Conservation (phyloP, 306 rosid species). For the Cucumis cinereus region DNA sequence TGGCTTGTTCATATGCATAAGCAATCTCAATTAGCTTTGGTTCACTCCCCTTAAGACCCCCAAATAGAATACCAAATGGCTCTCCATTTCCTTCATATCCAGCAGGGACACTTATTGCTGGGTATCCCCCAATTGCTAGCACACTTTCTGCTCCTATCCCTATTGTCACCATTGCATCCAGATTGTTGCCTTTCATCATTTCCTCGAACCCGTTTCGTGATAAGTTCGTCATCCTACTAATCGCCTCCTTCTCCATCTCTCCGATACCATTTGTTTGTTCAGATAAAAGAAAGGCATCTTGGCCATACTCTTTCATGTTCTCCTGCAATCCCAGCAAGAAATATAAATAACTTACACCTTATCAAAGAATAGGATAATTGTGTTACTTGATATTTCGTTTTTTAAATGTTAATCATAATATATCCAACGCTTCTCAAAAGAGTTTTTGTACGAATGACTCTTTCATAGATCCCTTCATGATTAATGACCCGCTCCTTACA, state of each 20-base stretch:
- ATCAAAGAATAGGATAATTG: not conserved
- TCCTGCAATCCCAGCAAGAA: conserved; percentile 11
- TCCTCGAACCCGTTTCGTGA: conserved; percentile 25
- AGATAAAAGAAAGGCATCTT: conserved; percentile 11
- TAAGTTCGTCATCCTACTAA: conserved; percentile 10
- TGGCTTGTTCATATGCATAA: conserved; percentile 30
- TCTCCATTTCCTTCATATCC: conserved; percentile 19
- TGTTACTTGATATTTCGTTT: no score
- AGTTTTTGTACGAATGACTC: no score
- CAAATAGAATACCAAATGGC: conserved; percentile 31
- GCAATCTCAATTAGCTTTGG: conserved; percentile 33
- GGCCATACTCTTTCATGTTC: conserved; percentile 22
- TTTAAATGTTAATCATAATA: no score
- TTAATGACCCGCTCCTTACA: no score
- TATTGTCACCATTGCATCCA: conserved; percentile 32
- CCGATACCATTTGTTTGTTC: conserved; percentile 21
- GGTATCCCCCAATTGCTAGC: conserved; percentile 35
- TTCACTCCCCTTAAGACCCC: conserved; percentile 28
- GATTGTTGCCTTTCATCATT: conserved; percentile 16
- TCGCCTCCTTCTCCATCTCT: conserved; percentile 8
- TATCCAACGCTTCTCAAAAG: no score
- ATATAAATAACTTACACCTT: not conserved
- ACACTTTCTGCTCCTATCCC: conserved; percentile 10
- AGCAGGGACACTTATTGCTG: conserved; percentile 29
- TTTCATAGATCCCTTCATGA: no score